Conservation (phyloP, 352 stramenopile genomes). For the Pythium dissimile region DNA sequence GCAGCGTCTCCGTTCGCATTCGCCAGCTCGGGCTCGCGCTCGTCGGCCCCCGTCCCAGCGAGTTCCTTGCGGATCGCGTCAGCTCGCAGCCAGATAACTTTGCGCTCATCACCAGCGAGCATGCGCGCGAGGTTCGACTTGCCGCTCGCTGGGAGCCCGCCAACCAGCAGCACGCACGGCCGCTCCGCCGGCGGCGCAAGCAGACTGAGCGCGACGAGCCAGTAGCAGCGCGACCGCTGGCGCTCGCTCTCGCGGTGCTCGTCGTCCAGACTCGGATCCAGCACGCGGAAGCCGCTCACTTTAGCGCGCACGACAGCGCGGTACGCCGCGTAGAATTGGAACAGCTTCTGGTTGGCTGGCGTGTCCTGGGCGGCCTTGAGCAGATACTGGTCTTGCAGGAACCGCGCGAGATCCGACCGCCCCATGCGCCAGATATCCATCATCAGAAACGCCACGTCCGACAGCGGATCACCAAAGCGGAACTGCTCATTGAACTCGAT, state of each 20-base stretch:
- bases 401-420: constrained; percentile 44
- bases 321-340: constrained; percentile 64
- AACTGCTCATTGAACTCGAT: constrained; percentile 85
- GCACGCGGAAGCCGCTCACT: constrained; percentile 58
- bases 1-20: not conserved
- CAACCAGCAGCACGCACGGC: constrained; percentile 52
- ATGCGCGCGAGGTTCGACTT: constrained; percentile 61
- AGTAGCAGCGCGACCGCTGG: constrained; percentile 53
- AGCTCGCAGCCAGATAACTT: constrained; percentile 49
- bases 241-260: constrained; percentile 30
- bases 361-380: constrained; percentile 42
- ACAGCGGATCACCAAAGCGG: constrained; percentile 59
- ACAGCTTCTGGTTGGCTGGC: constrained; percentile 42
- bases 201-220: constrained; percentile 59
- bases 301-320: constrained; percentile 69
- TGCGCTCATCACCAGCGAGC: constrained; percentile 39
- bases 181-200: constrained; percentile 37
- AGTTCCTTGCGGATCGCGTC: constrained; percentile 69
- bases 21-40: not conserved
- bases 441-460: constrained; percentile 61
- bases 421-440: constrained; percentile 72
- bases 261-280: constrained; percentile 45
- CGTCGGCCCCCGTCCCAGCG: constrained; percentile 6
- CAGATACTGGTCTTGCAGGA: constrained; percentile 54
- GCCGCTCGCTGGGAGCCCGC: constrained; percentile 52